Conservation (phyloP, 1,284 basidiomycete species). For the Fomes fomentarius region DNA sequence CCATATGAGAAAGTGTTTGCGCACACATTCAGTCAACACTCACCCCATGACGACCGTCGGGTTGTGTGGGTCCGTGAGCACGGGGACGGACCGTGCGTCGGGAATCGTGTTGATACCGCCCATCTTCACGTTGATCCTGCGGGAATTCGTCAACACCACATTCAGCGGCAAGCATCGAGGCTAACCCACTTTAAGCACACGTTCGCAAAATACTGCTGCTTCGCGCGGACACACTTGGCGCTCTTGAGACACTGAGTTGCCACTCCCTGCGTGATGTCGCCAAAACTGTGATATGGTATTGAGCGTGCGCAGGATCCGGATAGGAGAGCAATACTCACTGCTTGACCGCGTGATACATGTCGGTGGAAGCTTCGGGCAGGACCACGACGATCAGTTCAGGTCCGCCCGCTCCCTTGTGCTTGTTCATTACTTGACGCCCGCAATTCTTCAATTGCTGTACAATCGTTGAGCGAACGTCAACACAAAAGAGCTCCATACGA, state of each 20-base stretch:
- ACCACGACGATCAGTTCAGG: slow-evolving; percentile 68
- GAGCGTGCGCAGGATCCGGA: no score
- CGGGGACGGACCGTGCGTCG: slow-evolving; percentile 59
- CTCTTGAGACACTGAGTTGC: slow-evolving; percentile 76
- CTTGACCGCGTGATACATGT: slow-evolving; percentile 76
- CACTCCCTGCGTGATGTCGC: slow-evolving; percentile 47
- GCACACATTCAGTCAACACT: slow-evolving; percentile 1
- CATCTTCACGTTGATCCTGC: slow-evolving; percentile 79
- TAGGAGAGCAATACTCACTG: slow-evolving; percentile 53
- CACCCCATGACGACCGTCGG: slow-evolving; percentile 79
- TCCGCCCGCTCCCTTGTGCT: slow-evolving; percentile 33
- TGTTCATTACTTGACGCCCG: slow-evolving; percentile 47
- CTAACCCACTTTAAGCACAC: slow-evolving; percentile 72
- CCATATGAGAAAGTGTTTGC: not conserved
- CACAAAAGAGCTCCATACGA: not conserved
- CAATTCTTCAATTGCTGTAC: slow-evolving; percentile 49
- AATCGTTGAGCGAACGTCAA: not conserved
- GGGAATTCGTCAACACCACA: slow-evolving; percentile 7
- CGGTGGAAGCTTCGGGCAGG: slow-evolving; percentile 73
- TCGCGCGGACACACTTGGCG: slow-evolving; percentile 63
- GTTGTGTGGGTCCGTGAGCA: slow-evolving; percentile 65
- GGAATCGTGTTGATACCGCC: slow-evolving; percentile 80
- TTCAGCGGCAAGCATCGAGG: not conserved
- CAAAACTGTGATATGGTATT: slow-evolving; percentile 14
- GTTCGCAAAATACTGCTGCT: slow-evolving; percentile 76